These are phyloP conservation scores for Geosmithia flava DNA, from an alignment of 2,329 filamentous ascomycete species.

Conservation along the genomic window DNA sequence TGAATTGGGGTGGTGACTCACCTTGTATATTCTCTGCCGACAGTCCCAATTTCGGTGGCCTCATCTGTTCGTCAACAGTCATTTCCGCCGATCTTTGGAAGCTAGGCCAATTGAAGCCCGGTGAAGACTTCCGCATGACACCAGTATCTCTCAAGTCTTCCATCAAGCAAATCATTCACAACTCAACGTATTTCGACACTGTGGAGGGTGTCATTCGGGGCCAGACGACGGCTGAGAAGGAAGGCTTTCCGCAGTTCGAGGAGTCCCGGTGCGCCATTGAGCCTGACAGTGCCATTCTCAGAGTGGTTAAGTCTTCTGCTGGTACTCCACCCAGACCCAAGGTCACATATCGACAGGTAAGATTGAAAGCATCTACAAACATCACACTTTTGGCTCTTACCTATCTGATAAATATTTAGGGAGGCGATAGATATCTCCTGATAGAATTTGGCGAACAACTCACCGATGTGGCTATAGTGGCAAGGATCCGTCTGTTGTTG, in stretches of 20 bases:
- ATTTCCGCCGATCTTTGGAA: slow-evolving; percentile 48
- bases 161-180: background rate
- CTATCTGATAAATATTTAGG: slow-evolving; percentile 9
- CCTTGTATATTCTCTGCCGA: slow-evolving; percentile 48
- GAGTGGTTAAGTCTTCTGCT: background rate
- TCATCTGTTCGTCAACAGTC: slow-evolving; percentile 42
- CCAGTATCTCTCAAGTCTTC: background rate
- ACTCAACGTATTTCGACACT: background rate
- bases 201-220: background rate
- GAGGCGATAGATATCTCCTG: slow-evolving; percentile 38
- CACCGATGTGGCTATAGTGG: slow-evolving; percentile 40
- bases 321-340: background rate
- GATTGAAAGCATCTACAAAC: background rate
- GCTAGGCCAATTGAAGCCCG: slow-evolving; percentile 47
- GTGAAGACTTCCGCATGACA: slow-evolving; percentile 22
- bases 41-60: slow-evolving; percentile 48
- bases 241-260: background rate
- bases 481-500: slow-evolving; percentile 6
- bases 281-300: background rate
- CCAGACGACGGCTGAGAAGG: background rate
- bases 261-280: background rate
- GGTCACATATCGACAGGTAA: background rate
- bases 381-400: background rate
- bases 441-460: slow-evolving; percentile 44
- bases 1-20: slow-evolving; percentile 51